A percentile compares a stretch with the other conserved stretches of the same genome.
Conservation (phyloP, 2,329 filamentous ascomycete species). For the Cladosporium austrohemisphaericum region DNA sequence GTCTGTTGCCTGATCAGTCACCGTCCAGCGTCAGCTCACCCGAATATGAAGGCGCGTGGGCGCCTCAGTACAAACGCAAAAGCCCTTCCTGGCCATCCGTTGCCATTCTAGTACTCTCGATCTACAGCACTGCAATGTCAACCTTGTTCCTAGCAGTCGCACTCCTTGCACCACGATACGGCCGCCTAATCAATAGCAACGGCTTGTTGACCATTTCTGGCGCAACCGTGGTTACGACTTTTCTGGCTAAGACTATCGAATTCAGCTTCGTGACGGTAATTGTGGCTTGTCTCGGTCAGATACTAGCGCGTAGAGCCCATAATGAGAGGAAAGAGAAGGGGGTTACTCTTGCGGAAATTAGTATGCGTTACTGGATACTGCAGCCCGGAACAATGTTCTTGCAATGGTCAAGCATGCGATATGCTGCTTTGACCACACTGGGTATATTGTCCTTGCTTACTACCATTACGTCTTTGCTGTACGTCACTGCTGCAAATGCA, state of each 20-base stretch:
- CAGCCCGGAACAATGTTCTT: conserved; percentile 63
- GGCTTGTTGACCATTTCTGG: conserved; percentile 57
- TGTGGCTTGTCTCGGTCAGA: conserved; percentile 70
- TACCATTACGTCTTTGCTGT: conserved; percentile 64
- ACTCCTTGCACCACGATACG: conserved; percentile 58
- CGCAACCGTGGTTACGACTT: conserved; percentile 62
- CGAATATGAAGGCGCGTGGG: no score
- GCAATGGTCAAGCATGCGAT: conserved; percentile 61
- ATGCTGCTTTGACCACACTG: conserved; percentile 60
- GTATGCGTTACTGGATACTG: conserved; percentile 68
- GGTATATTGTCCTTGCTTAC: conserved; percentile 62
- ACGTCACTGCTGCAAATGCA: conserved; percentile 72
- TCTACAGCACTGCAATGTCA: conserved; percentile 63
- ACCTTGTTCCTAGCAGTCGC: conserved; percentile 62
- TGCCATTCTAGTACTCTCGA: conserved; percentile 45
- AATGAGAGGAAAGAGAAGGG: conserved; percentile 53
- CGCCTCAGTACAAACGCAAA: no score
- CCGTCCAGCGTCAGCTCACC: no score
- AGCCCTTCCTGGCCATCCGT: no score
- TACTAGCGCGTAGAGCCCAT: conserved; percentile 65
- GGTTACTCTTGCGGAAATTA: conserved; percentile 73
- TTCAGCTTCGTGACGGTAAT: conserved; percentile 74
- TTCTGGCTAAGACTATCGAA: conserved; percentile 74
- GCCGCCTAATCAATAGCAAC: conserved; percentile 49
- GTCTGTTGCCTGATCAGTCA: no score